Percentiles rank a stretch among this genome's conserved stretches.
phyloP scores from a whole-genome alignment of 2,329 filamentous ascomycete genomes.

The Exophiala viscosa region DNA sequence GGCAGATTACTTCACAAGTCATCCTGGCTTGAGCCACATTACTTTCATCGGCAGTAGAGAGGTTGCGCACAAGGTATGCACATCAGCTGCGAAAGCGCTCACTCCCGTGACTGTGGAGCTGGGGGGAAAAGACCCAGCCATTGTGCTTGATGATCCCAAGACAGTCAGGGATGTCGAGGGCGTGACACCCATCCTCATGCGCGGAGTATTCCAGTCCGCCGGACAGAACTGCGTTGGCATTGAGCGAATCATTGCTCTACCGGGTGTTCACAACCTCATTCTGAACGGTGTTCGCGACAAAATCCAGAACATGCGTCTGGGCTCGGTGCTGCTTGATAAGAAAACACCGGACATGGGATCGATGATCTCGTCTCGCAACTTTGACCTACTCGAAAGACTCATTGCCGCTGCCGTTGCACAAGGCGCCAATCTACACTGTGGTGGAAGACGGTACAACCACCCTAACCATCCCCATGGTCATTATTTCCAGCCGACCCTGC shows the following conservation, averaged over 20 bases:
- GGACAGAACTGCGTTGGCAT: slow-evolving; percentile 98
- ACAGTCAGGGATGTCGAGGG: slow-evolving; percentile 60
- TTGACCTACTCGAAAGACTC: slow-evolving; percentile 70
- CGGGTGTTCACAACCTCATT: slow-evolving; percentile 70
- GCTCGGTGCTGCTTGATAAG: slow-evolving; percentile 57
- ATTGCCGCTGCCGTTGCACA: slow-evolving; percentile 71
- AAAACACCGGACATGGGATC: slow-evolving; percentile 70
- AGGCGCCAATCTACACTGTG: slow-evolving; percentile 77
- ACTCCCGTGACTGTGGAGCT: slow-evolving; percentile 87
- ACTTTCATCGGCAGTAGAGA: slow-evolving; percentile 92
- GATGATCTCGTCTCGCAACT: slow-evolving; percentile 76
- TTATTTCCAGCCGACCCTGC: slow-evolving; percentile 87
- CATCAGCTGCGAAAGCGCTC: slow-evolving; percentile 78
- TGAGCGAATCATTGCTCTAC: slow-evolving; percentile 81
- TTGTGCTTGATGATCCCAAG: slow-evolving; percentile 74
- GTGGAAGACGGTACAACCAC: slow-evolving; percentile 69
- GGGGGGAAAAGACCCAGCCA: slow-evolving; percentile 89
- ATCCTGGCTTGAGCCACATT: slow-evolving; percentile 78
- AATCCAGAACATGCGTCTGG: slow-evolving; percentile 70
- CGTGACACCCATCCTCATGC: slow-evolving; percentile 77
- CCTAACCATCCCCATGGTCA: slow-evolving; percentile 72
- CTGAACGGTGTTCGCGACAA: slow-evolving; percentile 67
- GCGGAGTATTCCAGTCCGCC: slow-evolving; percentile 82
- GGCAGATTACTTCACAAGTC: slow-evolving; percentile 77
- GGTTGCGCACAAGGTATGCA: slow-evolving; percentile 83